These are phyloP conservation scores for Terana coerulea DNA, from an alignment of 768 basidiomycete genomes.

Conservation along the genomic window DNA sequence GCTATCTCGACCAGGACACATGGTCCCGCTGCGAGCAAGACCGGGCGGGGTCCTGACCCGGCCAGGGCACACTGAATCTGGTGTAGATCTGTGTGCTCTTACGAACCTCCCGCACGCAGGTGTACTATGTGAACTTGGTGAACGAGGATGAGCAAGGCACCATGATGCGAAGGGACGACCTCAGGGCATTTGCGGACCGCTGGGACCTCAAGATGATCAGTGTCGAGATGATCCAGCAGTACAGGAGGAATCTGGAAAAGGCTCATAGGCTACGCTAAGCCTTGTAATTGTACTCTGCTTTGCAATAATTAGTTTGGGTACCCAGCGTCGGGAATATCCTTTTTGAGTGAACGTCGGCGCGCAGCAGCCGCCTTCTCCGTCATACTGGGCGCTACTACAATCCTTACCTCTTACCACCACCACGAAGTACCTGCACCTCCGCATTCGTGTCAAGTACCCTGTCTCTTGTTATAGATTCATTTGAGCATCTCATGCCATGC, in stretches of 20 bases:
- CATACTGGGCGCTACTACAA: background rate
- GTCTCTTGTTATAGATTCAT: background rate
- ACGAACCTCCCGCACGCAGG: constrained; percentile 69
- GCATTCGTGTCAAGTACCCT: too few relatives aligned
- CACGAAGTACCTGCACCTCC: background rate
- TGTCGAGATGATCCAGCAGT: constrained; percentile 74
- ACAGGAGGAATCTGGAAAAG: constrained; percentile 21
- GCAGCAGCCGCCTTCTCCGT: background rate
- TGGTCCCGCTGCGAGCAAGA: constrained; percentile 89
- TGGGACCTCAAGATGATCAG: constrained; percentile 95
- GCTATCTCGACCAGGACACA: constrained; percentile 91
- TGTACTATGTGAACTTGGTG: constrained; percentile 90
- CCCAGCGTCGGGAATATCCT: background rate
- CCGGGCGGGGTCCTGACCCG: constrained; percentile 83
- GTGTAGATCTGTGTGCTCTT: constrained; percentile 80
- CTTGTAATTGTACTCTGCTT: background rate
- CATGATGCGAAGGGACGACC: constrained; percentile 96
- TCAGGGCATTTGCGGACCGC: constrained; percentile 82
- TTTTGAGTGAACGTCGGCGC: background rate
- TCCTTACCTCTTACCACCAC: background rate
- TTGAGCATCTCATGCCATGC: constrained; percentile 5
- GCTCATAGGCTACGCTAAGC: too few relatives aligned
- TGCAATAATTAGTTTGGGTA: background rate
- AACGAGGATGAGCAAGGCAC: constrained; percentile 85
- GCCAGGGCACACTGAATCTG: constrained; percentile 91